Conservation (phyloP, 2,329 filamentous ascomycete genomes). For the Beauveria varroae region DNA sequence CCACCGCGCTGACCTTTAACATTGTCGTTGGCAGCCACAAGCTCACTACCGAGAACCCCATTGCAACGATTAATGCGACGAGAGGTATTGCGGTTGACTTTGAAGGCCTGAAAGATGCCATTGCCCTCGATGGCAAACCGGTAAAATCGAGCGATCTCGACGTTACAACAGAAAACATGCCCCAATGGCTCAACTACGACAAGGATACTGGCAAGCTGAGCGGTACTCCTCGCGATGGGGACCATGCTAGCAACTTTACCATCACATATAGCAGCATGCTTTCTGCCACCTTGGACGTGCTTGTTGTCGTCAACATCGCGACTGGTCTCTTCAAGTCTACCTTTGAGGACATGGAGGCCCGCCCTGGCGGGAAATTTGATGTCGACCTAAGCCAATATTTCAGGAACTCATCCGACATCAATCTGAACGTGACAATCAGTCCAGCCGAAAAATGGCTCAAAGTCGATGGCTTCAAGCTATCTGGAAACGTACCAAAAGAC, state of each 20-base stretch:
- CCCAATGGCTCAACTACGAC: slow-evolving; percentile 65
- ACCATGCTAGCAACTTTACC: slow-evolving; percentile 54
- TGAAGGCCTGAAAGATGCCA: slow-evolving; percentile 37
- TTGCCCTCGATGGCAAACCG: slow-evolving; percentile 51
- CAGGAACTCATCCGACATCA: slow-evolving; percentile 29
- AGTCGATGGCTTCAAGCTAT: slow-evolving; percentile 30
- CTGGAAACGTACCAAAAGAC: slow-evolving; percentile 32
- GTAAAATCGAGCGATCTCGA: slow-evolving; percentile 44
- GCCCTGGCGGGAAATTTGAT: slow-evolving; percentile 32
- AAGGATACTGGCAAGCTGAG: slow-evolving; percentile 50
- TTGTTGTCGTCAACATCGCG: slow-evolving; percentile 34
- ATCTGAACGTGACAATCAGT: slow-evolving; percentile 28
- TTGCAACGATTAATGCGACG: slow-evolving; percentile 50
- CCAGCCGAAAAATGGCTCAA: slow-evolving; percentile 37
- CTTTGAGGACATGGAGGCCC: slow-evolving; percentile 32
- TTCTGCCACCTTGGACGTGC: slow-evolving; percentile 50
- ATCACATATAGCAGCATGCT: slow-evolving; percentile 53
- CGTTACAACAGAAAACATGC: slow-evolving; percentile 44
- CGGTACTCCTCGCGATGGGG: slow-evolving; percentile 55
- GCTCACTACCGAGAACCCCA: slow-evolving; percentile 53
- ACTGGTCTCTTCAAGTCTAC: slow-evolving; percentile 33
- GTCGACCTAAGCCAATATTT: slow-evolving; percentile 38
- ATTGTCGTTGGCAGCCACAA: slow-evolving; percentile 66
- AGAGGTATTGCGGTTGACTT: slow-evolving; percentile 45
- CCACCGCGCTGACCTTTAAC: slow-evolving; percentile 57